Percentiles rank a stretch among this genome's conserved stretches.
Conservation (phyloP, 2,329 filamentous ascomycete genomes). For the Endocalyx cinctus region DNA sequence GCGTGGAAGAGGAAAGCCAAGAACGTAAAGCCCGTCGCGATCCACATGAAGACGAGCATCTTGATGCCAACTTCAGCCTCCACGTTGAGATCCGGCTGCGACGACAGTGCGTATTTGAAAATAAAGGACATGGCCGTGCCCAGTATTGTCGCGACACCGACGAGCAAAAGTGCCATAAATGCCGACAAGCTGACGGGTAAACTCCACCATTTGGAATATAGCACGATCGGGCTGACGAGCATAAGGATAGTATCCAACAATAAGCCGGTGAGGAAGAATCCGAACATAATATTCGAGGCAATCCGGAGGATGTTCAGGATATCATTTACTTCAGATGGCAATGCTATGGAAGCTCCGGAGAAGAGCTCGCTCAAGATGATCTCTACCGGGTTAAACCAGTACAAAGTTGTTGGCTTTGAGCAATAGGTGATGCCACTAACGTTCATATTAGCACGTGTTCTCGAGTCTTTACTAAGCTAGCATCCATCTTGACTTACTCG, state of each 20-base stretch:
- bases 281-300: slow-evolving; percentile 84
- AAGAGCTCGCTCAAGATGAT: slow-evolving; percentile 78
- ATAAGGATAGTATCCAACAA: slow-evolving; percentile 70
- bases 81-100: slow-evolving; percentile 72
- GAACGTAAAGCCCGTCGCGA: slow-evolving; percentile 62
- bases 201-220: slow-evolving; percentile 54
- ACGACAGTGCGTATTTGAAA: slow-evolving; percentile 71
- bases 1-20: slow-evolving; percentile 70
- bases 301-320: slow-evolving; percentile 70
- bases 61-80: slow-evolving; percentile 60
- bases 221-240: slow-evolving; percentile 55
- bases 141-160: slow-evolving; percentile 66
- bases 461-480: too few relatives aligned
- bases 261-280: slow-evolving; percentile 70
- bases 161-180: slow-evolving; percentile 62
- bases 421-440: slow-evolving; percentile 69
- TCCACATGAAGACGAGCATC: slow-evolving; percentile 91
- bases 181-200: slow-evolving; percentile 65
- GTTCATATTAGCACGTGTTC: slow-evolving; percentile 46
- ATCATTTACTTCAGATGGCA: slow-evolving; percentile 68
- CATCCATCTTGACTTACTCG: slow-evolving; percentile 49
- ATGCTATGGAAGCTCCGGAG: slow-evolving; percentile 73
- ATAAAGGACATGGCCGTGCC: slow-evolving; percentile 81
- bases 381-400: slow-evolving; percentile 87
- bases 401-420: slow-evolving; percentile 64